Percentiles rank a stretch among this genome's conserved stretches.
Conservation (phyloP, 192 early-diverging fungal genomes). For the Helicostylum pulchrum region DNA sequence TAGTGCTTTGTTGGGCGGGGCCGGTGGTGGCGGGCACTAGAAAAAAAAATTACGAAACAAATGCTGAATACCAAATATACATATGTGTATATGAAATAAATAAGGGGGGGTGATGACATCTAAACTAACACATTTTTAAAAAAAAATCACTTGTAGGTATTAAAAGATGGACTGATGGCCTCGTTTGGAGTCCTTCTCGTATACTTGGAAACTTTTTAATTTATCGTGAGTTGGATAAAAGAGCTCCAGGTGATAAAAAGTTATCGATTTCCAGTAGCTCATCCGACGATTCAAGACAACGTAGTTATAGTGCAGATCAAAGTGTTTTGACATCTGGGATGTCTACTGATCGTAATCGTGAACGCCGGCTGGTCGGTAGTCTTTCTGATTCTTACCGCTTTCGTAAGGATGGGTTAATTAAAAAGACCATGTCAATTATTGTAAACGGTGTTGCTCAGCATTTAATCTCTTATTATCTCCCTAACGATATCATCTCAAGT, state of each 20-base stretch:
- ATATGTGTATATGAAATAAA: neutral
- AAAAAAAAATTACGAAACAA: no score
- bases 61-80: no score
- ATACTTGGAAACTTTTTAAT: slow-evolving; percentile 79
- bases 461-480: slow-evolving; percentile 56
- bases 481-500: slow-evolving; percentile 50
- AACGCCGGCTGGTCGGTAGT: slow-evolving; percentile 53
- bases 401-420: slow-evolving; percentile 64
- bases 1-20: no score
- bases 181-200: slow-evolving; percentile 79
- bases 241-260: slow-evolving; percentile 17
- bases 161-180: slow-evolving; percentile 86
- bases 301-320: slow-evolving; percentile 33
- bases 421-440: slow-evolving; percentile 76
- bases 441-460: slow-evolving; percentile 63
- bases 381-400: slow-evolving; percentile 56
- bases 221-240: slow-evolving; percentile 72
- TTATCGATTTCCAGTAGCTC: slow-evolving; percentile 7
- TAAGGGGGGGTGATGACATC: neutral
- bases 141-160: slow-evolving; percentile 41
- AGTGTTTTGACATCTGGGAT: slow-evolving; percentile 18
- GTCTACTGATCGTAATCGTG: slow-evolving; percentile 44
- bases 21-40: no score
- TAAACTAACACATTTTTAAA: neutral
- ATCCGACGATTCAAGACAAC: slow-evolving; percentile 15